Percentiles rank a stretch among this genome's conserved stretches.
phyloP scores from a whole-genome alignment of 1,284 basidiomycete genomes.

The Vanrija sp. region DNA sequence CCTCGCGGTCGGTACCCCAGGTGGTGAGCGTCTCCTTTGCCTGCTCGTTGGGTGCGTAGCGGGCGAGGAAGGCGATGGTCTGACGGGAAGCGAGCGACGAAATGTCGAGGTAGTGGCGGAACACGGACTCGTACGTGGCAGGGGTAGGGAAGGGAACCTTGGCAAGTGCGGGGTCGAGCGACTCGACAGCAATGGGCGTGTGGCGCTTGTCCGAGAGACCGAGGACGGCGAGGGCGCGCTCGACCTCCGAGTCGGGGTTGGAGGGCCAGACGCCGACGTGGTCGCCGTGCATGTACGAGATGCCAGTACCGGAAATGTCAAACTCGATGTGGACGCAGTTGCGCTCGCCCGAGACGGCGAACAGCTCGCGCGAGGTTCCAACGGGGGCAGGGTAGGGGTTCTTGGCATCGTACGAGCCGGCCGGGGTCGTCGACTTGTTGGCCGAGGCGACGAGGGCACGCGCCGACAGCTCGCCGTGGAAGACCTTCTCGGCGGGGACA shows the following conservation, averaged over 20 bases:
- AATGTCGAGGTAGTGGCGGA: constrained; percentile 96
- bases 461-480: constrained; percentile 84
- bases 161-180: constrained; percentile 92
- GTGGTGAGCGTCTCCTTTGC: constrained; percentile 70
- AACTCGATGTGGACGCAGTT: constrained; percentile 97
- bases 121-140: constrained; percentile 88
- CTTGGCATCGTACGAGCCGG: constrained; percentile 67
- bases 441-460: constrained; percentile 62
- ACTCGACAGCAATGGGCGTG: constrained; percentile 83
- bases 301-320: constrained; percentile 88
- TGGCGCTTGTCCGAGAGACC: constrained; percentile 72
- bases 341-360: constrained; percentile 67
- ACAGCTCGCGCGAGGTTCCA: constrained; percentile 73
- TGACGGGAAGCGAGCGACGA: constrained; percentile 89
- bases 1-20: constrained; percentile 81
- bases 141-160: constrained; percentile 99
- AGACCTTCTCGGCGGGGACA: constrained; percentile 77
- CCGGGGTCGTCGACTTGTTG: constrained; percentile 55
- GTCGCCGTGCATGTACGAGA: constrained; percentile 98
- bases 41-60: constrained; percentile 78
- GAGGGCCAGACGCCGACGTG: constrained; percentile 96
- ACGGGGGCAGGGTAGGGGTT: constrained; percentile 92
- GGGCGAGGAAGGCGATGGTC: constrained; percentile 77
- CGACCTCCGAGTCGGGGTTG: constrained; percentile 88
- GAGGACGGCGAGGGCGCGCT: constrained; percentile 78